phyloP scores from a whole-genome alignment of 176 grass and related monocot species.

The Oryza brachyantha region DNA sequence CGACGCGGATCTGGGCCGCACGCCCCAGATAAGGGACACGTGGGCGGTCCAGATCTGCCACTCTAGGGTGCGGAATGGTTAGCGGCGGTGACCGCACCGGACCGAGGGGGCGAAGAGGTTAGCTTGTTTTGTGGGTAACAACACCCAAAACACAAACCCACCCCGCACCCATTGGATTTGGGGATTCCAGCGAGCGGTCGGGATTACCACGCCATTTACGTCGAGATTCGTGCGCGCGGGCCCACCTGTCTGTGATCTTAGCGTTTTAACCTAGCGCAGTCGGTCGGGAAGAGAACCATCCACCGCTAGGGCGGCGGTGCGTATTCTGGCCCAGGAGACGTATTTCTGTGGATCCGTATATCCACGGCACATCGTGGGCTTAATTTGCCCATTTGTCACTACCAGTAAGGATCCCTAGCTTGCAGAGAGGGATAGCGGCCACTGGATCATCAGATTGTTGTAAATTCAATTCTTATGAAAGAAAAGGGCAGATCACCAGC shows the following conservation, averaged over 20 bases:
- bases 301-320: too few species aligned
- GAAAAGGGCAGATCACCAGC: too few species aligned
- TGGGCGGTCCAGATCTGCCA: rapidly evolving
- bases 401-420: background rate
- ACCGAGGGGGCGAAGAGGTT: too few species aligned
- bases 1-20: background rate
- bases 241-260: background rate
- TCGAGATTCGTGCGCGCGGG: background rate
- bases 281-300: too few species aligned
- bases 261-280: too few species aligned
- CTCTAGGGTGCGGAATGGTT: background rate
- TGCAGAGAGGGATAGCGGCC: background rate
- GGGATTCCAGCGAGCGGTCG: background rate
- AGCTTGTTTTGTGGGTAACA: conserved; percentile 31
- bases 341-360: background rate
- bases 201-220: background rate
- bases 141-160: background rate
- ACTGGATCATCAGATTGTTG: background rate
- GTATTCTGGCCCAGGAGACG: background rate
- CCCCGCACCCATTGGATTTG: background rate
- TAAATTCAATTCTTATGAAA: too few species aligned
- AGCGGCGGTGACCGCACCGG: conserved; percentile 11
- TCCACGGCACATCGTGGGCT: too few species aligned
- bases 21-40: background rate
- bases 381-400: background rate